phyloP scores from a whole-genome alignment of 108 stramenopile species.

The Seminavis robusta region DNA sequence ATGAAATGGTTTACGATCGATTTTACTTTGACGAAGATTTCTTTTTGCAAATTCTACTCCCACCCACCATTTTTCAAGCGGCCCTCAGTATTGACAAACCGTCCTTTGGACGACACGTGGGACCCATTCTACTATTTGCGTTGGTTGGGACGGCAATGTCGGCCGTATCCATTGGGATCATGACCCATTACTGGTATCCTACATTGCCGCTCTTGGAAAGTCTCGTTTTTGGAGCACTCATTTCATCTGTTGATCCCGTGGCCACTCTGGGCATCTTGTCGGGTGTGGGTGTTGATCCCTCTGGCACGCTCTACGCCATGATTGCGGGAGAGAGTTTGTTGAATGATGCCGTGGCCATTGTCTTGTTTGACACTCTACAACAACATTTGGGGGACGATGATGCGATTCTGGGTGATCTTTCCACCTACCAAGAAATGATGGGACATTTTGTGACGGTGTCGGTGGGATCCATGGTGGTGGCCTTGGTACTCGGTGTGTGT shows the following conservation, averaged over 20 bases:
- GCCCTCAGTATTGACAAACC: slow-evolving; percentile 71
- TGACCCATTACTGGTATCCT: slow-evolving; percentile 35
- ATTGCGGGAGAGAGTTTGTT: slow-evolving; percentile 95
- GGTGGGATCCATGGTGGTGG: slow-evolving; percentile 61
- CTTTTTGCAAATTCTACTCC: slow-evolving; percentile 78
- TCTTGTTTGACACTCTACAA: slow-evolving; percentile 48
- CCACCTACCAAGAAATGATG: slow-evolving; percentile 2
- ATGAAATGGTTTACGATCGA: slow-evolving; percentile 26
- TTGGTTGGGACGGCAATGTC: slow-evolving; percentile 69
- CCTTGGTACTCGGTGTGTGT: slow-evolving; percentile 41
- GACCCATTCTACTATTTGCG: slow-evolving; percentile 78
- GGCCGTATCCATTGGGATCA: slow-evolving; percentile 64
- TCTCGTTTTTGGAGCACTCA: slow-evolving; percentile 84
- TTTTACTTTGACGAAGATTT: slow-evolving; percentile 78
- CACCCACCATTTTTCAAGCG: slow-evolving; percentile 88
- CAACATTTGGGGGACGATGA: slow-evolving; percentile 29
- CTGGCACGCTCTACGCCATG: slow-evolving; percentile 81
- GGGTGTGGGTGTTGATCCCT: slow-evolving; percentile 67
- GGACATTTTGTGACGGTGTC: slow-evolving; percentile 38
- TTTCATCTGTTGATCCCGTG: slow-evolving; percentile 88
- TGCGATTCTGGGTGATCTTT: slow-evolving; percentile 13
- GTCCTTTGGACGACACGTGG: slow-evolving; percentile 66
- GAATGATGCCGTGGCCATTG: slow-evolving; percentile 93
- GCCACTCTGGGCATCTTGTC: slow-evolving; percentile 77
- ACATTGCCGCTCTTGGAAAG: slow-evolving; percentile 64